A percentile compares a stretch with the other conserved stretches of the same genome.
phyloP scores from a whole-genome alignment of 1,139 yeast genomes.

The Nakaseomyces nivariensis region DNA sequence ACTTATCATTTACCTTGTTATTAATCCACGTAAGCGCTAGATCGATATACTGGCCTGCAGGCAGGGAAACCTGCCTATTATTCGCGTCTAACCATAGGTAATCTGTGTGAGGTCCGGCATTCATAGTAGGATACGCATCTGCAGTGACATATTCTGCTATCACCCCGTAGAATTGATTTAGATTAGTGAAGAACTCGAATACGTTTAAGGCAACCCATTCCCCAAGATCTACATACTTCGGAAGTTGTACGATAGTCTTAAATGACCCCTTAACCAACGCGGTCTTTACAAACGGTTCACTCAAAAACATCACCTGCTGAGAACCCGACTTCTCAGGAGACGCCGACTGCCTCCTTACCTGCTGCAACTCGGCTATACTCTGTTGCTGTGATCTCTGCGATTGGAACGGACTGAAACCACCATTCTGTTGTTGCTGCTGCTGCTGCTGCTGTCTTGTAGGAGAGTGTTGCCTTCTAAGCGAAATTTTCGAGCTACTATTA shows the following conservation, averaged over 20 bases:
- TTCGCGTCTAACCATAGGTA: slow-evolving; percentile 83
- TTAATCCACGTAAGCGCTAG: slow-evolving; percentile 87
- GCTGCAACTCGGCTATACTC: slow-evolving; percentile 2
- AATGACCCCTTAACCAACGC: slow-evolving; percentile 96
- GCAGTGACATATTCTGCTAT: slow-evolving; percentile 84
- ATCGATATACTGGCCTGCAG: slow-evolving; percentile 90
- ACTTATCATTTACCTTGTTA: slow-evolving; percentile 78
- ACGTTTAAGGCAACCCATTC: slow-evolving; percentile 95
- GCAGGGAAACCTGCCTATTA: slow-evolving; percentile 70
- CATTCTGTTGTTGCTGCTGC: slow-evolving; percentile 7
- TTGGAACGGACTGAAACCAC: slow-evolving; percentile 3
- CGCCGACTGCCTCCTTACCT: slow-evolving; percentile 13
- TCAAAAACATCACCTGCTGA: slow-evolving; percentile 43
- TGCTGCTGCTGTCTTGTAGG: slow-evolving; percentile 20
- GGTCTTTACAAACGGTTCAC: slow-evolving; percentile 90
- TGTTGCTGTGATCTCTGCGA: slow-evolving; percentile 4
- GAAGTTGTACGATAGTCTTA: slow-evolving; percentile 88
- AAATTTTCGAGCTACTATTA: slow-evolving; percentile 31
- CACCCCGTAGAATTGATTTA: slow-evolving; percentile 82
- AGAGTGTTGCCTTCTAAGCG: slow-evolving; percentile 31
- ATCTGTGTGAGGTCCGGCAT: slow-evolving; percentile 87
- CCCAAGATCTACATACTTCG: slow-evolving; percentile 85
- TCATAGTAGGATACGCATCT: slow-evolving; percentile 86
- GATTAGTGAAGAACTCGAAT: slow-evolving; percentile 78
- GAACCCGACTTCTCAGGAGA: slow-evolving; percentile 37